Percentiles rank a stretch among this genome's conserved stretches.
Conservation (phyloP, 2,329 filamentous ascomycete genomes). For the Microthyrium microscopicum region DNA sequence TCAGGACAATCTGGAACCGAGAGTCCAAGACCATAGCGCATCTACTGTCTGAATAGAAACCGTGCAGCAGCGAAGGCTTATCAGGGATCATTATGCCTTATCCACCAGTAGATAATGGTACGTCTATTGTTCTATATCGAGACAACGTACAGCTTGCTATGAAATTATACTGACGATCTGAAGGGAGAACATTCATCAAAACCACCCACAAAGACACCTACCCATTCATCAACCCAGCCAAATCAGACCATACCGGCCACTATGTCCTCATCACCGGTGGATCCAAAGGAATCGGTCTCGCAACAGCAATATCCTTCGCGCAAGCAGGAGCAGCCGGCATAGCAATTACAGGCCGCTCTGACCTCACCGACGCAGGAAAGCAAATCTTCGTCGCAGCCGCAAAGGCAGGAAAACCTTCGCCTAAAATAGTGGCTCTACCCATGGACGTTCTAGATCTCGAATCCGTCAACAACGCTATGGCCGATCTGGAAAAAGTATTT, state of each 20-base stretch:
- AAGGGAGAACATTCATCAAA: slow-evolving; percentile 15
- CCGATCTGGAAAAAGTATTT: not conserved
- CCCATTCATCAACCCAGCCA: slow-evolving; percentile 1
- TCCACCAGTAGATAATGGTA: too few relatives aligned
- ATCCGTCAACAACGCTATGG: not conserved
- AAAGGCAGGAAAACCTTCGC: not conserved
- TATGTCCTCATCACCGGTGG: slow-evolving; percentile 3
- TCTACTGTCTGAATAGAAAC: too few relatives aligned
- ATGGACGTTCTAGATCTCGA: slow-evolving; percentile 1
- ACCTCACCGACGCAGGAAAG: slow-evolving; percentile 1
- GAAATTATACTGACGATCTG: too few relatives aligned
- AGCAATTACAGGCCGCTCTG: not conserved
- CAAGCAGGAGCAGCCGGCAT: slow-evolving; percentile 1
- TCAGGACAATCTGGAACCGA: too few relatives aligned
- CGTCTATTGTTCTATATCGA: too few relatives aligned
- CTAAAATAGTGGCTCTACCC: slow-evolving; percentile 1
- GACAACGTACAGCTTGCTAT: too few relatives aligned
- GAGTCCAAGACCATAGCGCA: too few relatives aligned
- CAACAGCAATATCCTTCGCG: slow-evolving; percentile 1
- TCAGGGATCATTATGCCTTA: too few relatives aligned
- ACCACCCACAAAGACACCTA: slow-evolving; percentile 5
- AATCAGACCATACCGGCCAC: slow-evolving; percentile 1
- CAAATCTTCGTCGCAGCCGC: not conserved
- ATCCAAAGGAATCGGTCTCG: slow-evolving; percentile 2
- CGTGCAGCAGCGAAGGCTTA: too few relatives aligned